Conservation (phyloP, 768 basidiomycete species). For the Hygrophoropsis aurantiaca region DNA sequence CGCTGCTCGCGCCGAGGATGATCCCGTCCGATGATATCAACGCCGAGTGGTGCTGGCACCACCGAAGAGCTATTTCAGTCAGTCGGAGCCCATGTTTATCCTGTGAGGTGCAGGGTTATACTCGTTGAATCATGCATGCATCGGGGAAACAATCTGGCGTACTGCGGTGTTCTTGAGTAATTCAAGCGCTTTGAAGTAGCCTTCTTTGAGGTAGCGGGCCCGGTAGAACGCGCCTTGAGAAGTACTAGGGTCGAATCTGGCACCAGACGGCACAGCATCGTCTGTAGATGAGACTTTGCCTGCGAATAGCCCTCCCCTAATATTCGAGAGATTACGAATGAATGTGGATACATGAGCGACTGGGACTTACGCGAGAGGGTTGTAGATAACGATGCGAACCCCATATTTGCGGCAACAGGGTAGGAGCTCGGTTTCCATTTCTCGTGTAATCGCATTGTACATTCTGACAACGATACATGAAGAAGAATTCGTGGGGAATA, state of each 20-base stretch:
- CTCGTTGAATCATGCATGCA: too few relatives aligned
- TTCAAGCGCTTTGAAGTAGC: conserved; percentile 30
- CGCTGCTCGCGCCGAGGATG: conserved; percentile 34
- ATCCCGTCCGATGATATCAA: conserved; percentile 32
- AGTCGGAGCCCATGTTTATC: conserved; percentile 32
- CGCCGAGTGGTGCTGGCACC: conserved; percentile 37
- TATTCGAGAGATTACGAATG: background rate
- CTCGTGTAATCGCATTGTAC: conserved; percentile 35
- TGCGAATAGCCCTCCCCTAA: conserved; percentile 36
- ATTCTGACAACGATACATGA: conserved; percentile 14
- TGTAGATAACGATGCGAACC: conserved; percentile 29
- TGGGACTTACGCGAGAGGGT: conserved; percentile 27
- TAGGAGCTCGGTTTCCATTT: conserved; percentile 32
- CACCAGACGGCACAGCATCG: conserved; percentile 18
- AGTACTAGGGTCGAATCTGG: conserved; percentile 28
- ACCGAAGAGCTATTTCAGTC: conserved; percentile 36
- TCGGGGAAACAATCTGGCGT: conserved; percentile 11
- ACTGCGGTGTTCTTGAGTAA: conserved; percentile 31
- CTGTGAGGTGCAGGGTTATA: conserved; percentile 14
- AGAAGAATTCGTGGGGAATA: background rate
- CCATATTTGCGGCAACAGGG: conserved; percentile 33
- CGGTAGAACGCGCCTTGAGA: conserved; percentile 33
- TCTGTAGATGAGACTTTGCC: conserved; percentile 26
- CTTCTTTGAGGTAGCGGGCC: conserved; percentile 28
- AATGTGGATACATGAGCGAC: conserved; percentile 22